Percentiles rank a stretch among this genome's conserved stretches.
These are phyloP conservation scores for Yueomyces sinensis DNA, from an alignment of 805 yeast genomes.

Conservation along the genomic window DNA sequence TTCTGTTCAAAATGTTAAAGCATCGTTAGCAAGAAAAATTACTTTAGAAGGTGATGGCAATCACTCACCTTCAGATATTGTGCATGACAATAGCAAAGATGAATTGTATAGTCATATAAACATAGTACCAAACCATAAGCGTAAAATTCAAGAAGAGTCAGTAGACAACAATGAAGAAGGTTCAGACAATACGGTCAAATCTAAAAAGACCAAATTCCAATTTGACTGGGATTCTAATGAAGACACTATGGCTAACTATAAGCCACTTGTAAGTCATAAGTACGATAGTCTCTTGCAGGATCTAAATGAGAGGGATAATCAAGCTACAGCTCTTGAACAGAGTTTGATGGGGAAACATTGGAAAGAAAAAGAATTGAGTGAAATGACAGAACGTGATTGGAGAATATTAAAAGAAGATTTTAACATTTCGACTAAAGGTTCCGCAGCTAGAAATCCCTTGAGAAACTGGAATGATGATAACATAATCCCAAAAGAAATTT, in stretches of 20 bases:
- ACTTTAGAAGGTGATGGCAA: too few relatives aligned
- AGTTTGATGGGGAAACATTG: conserved; percentile 32
- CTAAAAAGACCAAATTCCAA: conserved; percentile 30
- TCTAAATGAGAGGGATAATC: conserved; percentile 3
- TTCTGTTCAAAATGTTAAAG: not conserved
- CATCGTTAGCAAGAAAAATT: too few relatives aligned
- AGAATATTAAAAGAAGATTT: conserved; percentile 70
- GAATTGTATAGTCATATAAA: too few relatives aligned
- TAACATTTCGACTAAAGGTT: conserved; percentile 44
- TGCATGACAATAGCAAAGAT: too few relatives aligned
- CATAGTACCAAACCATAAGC: too few relatives aligned
- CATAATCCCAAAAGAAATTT: conserved; percentile 29
- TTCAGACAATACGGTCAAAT: too few relatives aligned
- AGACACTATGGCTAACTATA: conserved; percentile 41
- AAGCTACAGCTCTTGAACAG: conserved; percentile 6
- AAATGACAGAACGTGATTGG: conserved; percentile 84
- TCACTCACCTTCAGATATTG: too few relatives aligned
- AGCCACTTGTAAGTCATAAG: conserved; percentile 27
- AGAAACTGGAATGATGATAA: conserved; percentile 60
- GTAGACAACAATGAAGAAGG: too few relatives aligned
- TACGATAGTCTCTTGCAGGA: conserved; percentile 8
- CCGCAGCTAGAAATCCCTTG: conserved; percentile 38
- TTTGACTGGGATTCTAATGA: conserved; percentile 62
- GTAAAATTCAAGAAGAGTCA: too few relatives aligned
- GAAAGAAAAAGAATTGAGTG: conserved; percentile 47